phyloP scores from a whole-genome alignment of 805 yeast species.

The Saitoella complicata region DNA sequence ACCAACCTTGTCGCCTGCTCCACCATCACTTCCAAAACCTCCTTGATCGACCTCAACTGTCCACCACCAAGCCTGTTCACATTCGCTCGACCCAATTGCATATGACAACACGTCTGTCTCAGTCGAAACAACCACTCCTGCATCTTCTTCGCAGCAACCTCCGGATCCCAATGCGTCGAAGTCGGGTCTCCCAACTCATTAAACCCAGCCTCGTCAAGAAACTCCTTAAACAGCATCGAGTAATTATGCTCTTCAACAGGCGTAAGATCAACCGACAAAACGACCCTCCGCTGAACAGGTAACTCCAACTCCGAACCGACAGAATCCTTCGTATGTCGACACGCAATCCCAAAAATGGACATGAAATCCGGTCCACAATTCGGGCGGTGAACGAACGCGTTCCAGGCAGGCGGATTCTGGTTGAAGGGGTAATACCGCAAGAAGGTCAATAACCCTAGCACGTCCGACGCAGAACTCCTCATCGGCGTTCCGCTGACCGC shows the following conservation, averaged over 20 bases:
- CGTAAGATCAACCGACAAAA: constrained; percentile 59
- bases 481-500: constrained; percentile 95
- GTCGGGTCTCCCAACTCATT: constrained; percentile 9
- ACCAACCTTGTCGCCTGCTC: constrained; percentile 37
- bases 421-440: constrained; percentile 49
- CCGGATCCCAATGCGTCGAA: constrained; percentile 9
- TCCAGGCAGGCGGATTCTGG: constrained; percentile 22
- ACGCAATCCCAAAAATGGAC: constrained; percentile 39
- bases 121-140: constrained; percentile 52
- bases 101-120: constrained; percentile 74
- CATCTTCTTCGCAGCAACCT: constrained; percentile 17
- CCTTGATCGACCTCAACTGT: constrained; percentile 38
- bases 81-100: constrained; percentile 23
- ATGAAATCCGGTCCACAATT: constrained; percentile 24
- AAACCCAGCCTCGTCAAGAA: constrained; percentile 36
- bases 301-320: constrained; percentile 60
- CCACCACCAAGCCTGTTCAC: constrained; percentile 18
- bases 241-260: constrained; percentile 78
- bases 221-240: constrained; percentile 32
- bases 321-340: constrained; percentile 75
- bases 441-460: constrained; percentile 55
- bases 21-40: constrained; percentile 51
- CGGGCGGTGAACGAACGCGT: neutral
- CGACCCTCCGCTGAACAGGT: constrained; percentile 61
- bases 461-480: constrained; percentile 45